Conservation (phyloP, 495 filamentous ascomycete genomes). For the Talaromyces borbonicus region DNA sequence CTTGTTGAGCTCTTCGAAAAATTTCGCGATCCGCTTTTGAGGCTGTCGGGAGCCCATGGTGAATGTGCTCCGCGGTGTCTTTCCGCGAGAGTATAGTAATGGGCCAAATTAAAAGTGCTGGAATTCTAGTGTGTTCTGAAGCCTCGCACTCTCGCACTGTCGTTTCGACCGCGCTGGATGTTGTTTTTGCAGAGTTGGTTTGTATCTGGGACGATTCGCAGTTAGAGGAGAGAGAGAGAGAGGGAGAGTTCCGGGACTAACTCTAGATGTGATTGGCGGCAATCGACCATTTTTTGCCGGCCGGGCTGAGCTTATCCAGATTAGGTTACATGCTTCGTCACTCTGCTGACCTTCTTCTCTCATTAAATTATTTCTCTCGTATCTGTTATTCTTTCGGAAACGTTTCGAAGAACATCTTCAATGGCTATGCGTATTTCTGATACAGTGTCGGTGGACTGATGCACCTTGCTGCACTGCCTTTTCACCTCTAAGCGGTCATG, state of each 20-base stretch:
- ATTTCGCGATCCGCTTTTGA: conserved; percentile 17
- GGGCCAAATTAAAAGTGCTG: no score
- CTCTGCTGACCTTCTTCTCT: not conserved
- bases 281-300: not conserved
- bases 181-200: no score
- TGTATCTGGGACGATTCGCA: no score
- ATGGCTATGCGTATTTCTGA: conserved; percentile 5
- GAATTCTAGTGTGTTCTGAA: no score
- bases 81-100: no score
- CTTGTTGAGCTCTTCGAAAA: conserved; percentile 15
- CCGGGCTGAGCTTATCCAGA: not conserved
- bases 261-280: not conserved
- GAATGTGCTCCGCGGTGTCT: conserved; percentile 15
- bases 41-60: conserved; percentile 28
- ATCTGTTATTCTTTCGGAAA: not conserved
- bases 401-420: not conserved
- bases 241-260: no score
- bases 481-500: not conserved
- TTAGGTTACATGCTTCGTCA: not conserved
- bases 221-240: no score
- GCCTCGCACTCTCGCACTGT: no score
- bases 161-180: no score
- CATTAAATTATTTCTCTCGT: not conserved
- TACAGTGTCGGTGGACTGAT: not conserved
- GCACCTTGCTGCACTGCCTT: not conserved